Base-by-base conservation (phyloP, 176 grass and related monocot genomes). In the Pontederia crassipes region DNA sequence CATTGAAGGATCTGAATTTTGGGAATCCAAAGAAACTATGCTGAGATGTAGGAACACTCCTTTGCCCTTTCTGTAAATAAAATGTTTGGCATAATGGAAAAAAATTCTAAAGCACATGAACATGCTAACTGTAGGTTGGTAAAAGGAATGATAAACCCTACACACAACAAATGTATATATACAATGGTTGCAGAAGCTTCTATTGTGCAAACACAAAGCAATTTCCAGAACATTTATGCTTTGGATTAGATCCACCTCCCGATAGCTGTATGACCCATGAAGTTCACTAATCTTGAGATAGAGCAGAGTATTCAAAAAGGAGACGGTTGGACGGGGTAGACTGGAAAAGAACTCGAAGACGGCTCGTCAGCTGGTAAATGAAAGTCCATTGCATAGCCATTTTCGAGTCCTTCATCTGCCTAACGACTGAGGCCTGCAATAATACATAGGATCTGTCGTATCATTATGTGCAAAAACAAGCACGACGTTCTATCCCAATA, bases 331-430 rank as follows among this genome's bases (percentile, higher is more conserved):
- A 98, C 46, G 93, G 93, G 50, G 81, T 80, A 52, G 93, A 98
- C 59, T 98, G 93, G 60, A 91, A 98, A 54, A 98, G 81, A 75
- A 98, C 70, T 45, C 93, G 78, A 29, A 98, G 93, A 51, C 93
- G 80, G 67, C 87, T 91, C 4, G 84, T 92, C 28, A 92, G 74
- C 64, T 98, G 79, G 78, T 98, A 92, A 54, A 77, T 88, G 18
- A 98, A 62, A 12, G 87, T 81, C 93, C 93, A 98, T 62, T 92
- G 84, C 87, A 92, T 88, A 9, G 87, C 93, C 87, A 98, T 92
- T 79, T 98, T 81, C 71, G 93, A 98, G 78, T 98, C 87, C 85
- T 98, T 98, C 93, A 98, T 98, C 59, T 98, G 87, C 78, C 93
- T 85, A 15, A 98, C 93, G 26, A 98, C 84, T 60, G 93, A 98